These are phyloP conservation scores for Poteriospumella lacustris DNA, from an alignment of 108 stramenopile species.

Conservation along the genomic window DNA sequence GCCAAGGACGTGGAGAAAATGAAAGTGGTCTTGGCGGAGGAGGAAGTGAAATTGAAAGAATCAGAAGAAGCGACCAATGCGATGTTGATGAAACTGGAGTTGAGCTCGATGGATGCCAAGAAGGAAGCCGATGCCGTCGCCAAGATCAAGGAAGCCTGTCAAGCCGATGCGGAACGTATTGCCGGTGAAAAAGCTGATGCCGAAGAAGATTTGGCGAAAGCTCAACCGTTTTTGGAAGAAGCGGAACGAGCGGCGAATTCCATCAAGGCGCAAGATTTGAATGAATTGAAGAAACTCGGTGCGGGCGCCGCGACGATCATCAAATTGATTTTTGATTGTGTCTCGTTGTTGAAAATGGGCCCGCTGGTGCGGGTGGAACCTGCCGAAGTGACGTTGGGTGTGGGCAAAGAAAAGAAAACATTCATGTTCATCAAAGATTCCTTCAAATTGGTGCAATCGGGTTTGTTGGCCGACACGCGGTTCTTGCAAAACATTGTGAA, in stretches of 20 bases:
- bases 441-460: slow-evolving; percentile 48
- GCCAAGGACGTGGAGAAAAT: slow-evolving; percentile 60
- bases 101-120: slow-evolving; percentile 55
- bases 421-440: slow-evolving; percentile 49
- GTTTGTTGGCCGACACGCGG: slow-evolving; percentile 53
- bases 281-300: slow-evolving; percentile 58
- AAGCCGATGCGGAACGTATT: slow-evolving; percentile 54
- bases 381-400: slow-evolving; percentile 52
- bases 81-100: slow-evolving; percentile 54
- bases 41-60: slow-evolving; percentile 54
- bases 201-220: slow-evolving; percentile 58
- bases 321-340: slow-evolving; percentile 62
- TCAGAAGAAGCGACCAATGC: slow-evolving; percentile 49
- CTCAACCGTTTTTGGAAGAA: slow-evolving; percentile 62
- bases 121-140: slow-evolving; percentile 57
- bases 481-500: slow-evolving; percentile 55
- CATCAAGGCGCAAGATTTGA: slow-evolving; percentile 56
- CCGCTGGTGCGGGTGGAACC: slow-evolving; percentile 42
- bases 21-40: slow-evolving; percentile 56
- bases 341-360: slow-evolving; percentile 50
- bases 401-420: slow-evolving; percentile 60
- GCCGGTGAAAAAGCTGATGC: slow-evolving; percentile 51
- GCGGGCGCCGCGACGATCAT: slow-evolving; percentile 60
- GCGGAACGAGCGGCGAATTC: slow-evolving; percentile 50
- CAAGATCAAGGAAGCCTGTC: slow-evolving; percentile 52